phyloP scores from a whole-genome alignment of 1,284 basidiomycete species.

The Leccinum angustisporum region DNA sequence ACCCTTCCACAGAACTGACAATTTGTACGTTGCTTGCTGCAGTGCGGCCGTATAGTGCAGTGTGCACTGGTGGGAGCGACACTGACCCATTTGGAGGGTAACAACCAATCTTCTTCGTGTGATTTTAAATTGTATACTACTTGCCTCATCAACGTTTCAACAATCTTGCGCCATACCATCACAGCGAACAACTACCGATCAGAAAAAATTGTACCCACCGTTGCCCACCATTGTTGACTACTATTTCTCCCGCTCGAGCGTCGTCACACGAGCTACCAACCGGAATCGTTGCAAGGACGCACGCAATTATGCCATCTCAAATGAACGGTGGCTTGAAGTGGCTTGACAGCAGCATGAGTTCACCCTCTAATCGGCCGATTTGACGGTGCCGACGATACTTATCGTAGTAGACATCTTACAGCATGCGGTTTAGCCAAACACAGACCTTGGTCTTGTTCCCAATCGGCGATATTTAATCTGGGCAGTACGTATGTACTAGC shows the following conservation, averaged over 20 bases:
- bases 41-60: neutral
- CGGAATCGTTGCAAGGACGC: neutral
- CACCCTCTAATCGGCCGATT: neutral
- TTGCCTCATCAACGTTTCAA: neutral
- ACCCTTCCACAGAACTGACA: neutral
- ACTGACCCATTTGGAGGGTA: neutral
- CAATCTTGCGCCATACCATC: neutral
- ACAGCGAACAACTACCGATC: neutral
- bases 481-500: too few relatives aligned
- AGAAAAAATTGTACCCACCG: neutral
- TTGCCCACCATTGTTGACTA: neutral
- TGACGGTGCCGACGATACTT: too few relatives aligned
- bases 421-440: too few relatives aligned
- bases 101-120: neutral
- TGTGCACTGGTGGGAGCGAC: neutral
- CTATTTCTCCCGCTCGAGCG: neutral
- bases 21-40: neutral
- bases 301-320: neutral
- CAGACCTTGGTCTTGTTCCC: too few relatives aligned
- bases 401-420: too few relatives aligned
- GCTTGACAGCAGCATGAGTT: neutral
- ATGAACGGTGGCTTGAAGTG: neutral
- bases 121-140: neutral
- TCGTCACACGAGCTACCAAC: neutral
- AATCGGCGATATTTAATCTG: too few relatives aligned